These are phyloP conservation scores for Amauroascus niger DNA, from an alignment of 2,329 filamentous ascomycete species.

Conservation along the genomic window DNA sequence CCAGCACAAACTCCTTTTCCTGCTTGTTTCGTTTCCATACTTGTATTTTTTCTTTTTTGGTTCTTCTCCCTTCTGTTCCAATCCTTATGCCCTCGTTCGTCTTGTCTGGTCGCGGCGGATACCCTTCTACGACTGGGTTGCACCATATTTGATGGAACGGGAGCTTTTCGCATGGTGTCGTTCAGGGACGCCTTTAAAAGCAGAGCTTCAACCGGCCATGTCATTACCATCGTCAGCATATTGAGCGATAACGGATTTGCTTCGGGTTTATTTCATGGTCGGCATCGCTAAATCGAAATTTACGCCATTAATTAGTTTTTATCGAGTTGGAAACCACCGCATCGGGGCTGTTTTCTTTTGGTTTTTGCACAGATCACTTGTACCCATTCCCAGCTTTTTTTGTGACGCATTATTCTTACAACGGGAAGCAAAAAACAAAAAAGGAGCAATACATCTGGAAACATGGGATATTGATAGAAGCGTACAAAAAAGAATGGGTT, in stretches of 20 bases:
- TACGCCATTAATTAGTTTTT: conserved; percentile 8
- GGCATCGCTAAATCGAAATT: conserved; percentile 9
- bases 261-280: conserved; percentile 12
- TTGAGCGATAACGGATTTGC: conserved; percentile 13
- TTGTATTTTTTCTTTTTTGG: conserved; percentile 1
- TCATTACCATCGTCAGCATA: conserved; percentile 17
- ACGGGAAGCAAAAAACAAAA: conserved; percentile 7
- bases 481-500: conserved; percentile 12
- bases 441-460: conserved; percentile 10
- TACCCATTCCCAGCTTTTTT: conserved; percentile 8
- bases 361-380: conserved; percentile 16
- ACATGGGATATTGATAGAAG: conserved; percentile 15
- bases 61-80: conserved; percentile 5
- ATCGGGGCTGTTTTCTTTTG: conserved; percentile 12
- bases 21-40: background rate
- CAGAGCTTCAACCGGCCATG: conserved; percentile 8
- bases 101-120: background rate
- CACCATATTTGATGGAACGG: conserved; percentile 9
- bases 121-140: background rate
- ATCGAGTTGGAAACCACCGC: conserved; percentile 5
- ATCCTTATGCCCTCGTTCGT: conserved; percentile 3
- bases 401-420: conserved; percentile 8
- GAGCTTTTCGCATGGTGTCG: conserved; percentile 11
- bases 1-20: background rate
- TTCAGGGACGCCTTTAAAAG: conserved; percentile 10